Evolutionary conservation across 768 basidiomycete genomes (phyloP).

Genomic region (Podaxis carcinomalis): DNA sequence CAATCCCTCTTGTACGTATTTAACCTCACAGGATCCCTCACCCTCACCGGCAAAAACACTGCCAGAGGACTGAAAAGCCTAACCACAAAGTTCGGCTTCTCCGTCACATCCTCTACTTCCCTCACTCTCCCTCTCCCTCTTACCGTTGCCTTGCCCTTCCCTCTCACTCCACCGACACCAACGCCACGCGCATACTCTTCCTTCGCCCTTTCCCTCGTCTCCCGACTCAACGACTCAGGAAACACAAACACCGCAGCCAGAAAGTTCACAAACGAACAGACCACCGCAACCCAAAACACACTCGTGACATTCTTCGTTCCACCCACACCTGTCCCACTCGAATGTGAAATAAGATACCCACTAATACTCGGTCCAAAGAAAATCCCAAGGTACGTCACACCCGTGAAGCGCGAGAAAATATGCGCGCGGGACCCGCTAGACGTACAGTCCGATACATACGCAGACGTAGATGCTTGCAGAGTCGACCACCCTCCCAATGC

Average conservation of each 20-base stretch:
- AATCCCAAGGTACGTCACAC: constrained; percentile 74
- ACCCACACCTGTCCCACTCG: constrained; percentile 13
- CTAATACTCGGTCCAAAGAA: constrained; percentile 78
- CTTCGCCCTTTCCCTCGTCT: constrained; percentile 31
- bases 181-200: constrained; percentile 14
- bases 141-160: constrained; percentile 22
- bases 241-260: constrained; percentile 67
- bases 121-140: constrained; percentile 13
- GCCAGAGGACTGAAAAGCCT: constrained; percentile 53
- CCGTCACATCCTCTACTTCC: constrained; percentile 17
- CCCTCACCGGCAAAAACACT: constrained; percentile 62
- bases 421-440: constrained; percentile 76
- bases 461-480: constrained; percentile 69
- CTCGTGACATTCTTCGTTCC: constrained; percentile 32
- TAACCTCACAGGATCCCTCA: constrained; percentile 33
- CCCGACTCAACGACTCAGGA: constrained; percentile 53
- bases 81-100: constrained; percentile 23
- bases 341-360: constrained; percentile 42
- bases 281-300: constrained; percentile 45
- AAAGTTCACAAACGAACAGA: constrained; percentile 47
- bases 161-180: constrained; percentile 3
- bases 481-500: constrained; percentile 81
- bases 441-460: constrained; percentile 83
- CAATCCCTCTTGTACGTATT: constrained; percentile 58
- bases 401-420: constrained; percentile 71